These are phyloP conservation scores for Pestalotiopsis sp. DNA, from an alignment of 2,329 filamentous ascomycete genomes.

Conservation along the genomic window DNA sequence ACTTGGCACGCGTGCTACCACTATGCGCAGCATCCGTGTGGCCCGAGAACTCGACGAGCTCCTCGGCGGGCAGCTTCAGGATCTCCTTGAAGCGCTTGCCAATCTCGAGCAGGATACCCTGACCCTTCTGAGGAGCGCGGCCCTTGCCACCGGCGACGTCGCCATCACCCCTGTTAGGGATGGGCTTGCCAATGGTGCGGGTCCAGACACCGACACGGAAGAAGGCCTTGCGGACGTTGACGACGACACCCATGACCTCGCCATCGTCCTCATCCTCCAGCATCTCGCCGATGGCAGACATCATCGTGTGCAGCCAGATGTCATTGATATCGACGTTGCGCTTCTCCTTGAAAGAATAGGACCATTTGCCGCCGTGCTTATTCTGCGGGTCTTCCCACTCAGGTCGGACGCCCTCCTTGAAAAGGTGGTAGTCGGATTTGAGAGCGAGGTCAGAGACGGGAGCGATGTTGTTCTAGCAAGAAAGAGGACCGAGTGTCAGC, in stretches of 20 bases:
- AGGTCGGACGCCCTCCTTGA: constrained; percentile 95
- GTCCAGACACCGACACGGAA: constrained; percentile 99
- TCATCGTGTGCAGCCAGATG: constrained; percentile 96
- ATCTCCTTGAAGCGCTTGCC: constrained; percentile 92
- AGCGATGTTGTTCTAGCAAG: constrained; percentile 92
- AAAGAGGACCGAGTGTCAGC: constrained; percentile 6
- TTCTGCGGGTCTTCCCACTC: constrained; percentile 99
- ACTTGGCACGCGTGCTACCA: constrained; percentile 93
- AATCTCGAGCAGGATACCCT: constrained; percentile 81
- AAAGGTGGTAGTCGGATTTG: constrained; percentile 99
- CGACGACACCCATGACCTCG: constrained; percentile 98
- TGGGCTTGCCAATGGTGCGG: constrained; percentile 84
- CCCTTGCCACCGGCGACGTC: constrained; percentile 78
- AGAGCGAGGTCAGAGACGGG: constrained; percentile 92
- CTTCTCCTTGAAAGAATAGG: constrained; percentile 97
- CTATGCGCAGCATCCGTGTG: constrained; percentile 93
- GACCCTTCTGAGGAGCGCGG: constrained; percentile 78
- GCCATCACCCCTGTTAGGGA: constrained; percentile 74
- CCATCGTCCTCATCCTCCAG: constrained; percentile 93
- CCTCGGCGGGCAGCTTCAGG: constrained; percentile 74
- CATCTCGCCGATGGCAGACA: constrained; percentile 95
- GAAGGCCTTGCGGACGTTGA: constrained; percentile 98
- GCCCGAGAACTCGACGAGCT: constrained; percentile 90
- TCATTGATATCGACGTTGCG: constrained; percentile 88
- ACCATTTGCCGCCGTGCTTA: constrained; percentile 99